These are phyloP conservation scores for Penicillium sp. DNA, from an alignment of 2,329 filamentous ascomycete genomes.

Conservation along the genomic window DNA sequence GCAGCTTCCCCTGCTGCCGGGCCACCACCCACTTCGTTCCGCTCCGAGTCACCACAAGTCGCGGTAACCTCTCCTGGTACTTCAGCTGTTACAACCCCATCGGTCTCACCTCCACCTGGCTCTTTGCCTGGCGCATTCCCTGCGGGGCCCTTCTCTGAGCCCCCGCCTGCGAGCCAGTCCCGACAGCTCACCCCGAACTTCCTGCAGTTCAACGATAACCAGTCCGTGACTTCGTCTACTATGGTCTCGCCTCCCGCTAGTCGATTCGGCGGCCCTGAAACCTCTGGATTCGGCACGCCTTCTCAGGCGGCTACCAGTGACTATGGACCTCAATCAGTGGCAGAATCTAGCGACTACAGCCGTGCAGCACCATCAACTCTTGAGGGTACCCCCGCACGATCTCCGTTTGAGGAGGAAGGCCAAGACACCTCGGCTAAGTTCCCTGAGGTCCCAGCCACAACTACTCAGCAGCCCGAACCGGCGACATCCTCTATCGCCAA, in stretches of 20 bases:
- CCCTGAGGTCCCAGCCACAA: slow-evolving; percentile 15
- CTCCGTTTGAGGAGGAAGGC: slow-evolving; percentile 32
- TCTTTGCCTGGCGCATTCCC: slow-evolving; percentile 21
- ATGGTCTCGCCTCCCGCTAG: slow-evolving; percentile 66
- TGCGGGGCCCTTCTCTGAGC: slow-evolving; percentile 22
- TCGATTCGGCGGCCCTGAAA: slow-evolving; percentile 48
- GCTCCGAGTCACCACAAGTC: slow-evolving; percentile 43
- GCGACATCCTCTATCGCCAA: slow-evolving; percentile 41
- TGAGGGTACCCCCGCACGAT: slow-evolving; percentile 17
- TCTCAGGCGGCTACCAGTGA: slow-evolving; percentile 32
- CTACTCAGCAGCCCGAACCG: slow-evolving; percentile 16
- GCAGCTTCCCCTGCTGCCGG: slow-evolving; percentile 34
- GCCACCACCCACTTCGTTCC: slow-evolving; percentile 54
- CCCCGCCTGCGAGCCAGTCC: slow-evolving; percentile 60
- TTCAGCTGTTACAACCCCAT: slow-evolving; percentile 51
- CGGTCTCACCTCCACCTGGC: slow-evolving; percentile 51
- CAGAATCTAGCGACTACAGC: slow-evolving; percentile 20
- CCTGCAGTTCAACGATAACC: slow-evolving; percentile 59
- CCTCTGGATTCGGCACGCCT: slow-evolving; percentile 39
- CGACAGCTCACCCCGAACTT: slow-evolving; percentile 70
- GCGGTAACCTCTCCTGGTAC: slow-evolving; percentile 38
- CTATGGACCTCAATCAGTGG: slow-evolving; percentile 25
- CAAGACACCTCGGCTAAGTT: slow-evolving; percentile 18
- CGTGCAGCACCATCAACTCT: slow-evolving; percentile 10
- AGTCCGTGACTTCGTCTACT: slow-evolving; percentile 67